These are phyloP conservation scores for Phytophthora citricola DNA, from an alignment of 352 stramenopile species.

Conservation along the genomic window DNA sequence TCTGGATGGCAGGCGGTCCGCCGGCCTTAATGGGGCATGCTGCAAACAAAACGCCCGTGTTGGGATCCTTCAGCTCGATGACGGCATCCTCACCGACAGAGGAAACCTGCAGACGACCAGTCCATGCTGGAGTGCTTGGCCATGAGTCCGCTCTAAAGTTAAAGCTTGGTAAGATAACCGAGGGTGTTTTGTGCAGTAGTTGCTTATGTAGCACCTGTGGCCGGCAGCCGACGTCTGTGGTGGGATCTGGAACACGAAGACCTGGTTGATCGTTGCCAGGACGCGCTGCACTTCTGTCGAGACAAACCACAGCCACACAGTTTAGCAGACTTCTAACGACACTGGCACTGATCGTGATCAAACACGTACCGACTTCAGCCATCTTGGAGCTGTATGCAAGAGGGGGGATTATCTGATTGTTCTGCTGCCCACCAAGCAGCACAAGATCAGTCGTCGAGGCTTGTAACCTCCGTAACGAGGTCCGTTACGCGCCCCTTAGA, in stretches of 20 bases:
- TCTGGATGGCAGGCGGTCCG: conserved; percentile 64
- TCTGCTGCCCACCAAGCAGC: no score
- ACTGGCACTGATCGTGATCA: background rate
- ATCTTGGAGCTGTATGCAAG: conserved; percentile 15
- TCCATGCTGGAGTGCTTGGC: conserved; percentile 68
- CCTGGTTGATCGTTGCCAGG: conserved; percentile 71
- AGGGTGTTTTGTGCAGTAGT: no score
- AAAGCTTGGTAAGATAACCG: no score
- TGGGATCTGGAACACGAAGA: conserved; percentile 77
- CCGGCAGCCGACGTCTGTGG: conserved; percentile 64
- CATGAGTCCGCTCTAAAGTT: conserved; percentile 58
- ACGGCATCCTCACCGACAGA: conserved; percentile 61
- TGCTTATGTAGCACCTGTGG: conserved; percentile 43
- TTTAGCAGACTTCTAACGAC: background rate
- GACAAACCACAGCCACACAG: background rate
- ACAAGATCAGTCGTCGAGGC: background rate
- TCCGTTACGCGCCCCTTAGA: conserved; percentile 32
- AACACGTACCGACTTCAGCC: conserved; percentile 35
- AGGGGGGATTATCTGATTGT: no score
- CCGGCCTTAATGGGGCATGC: conserved; percentile 67
- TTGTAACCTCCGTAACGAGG: background rate
- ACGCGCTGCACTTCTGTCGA: conserved; percentile 57
- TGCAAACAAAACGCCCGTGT: conserved; percentile 61
- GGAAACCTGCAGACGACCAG: conserved; percentile 65
- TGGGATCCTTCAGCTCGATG: conserved; percentile 71